phyloP scores from a whole-genome alignment of 345 rosid genomes.

The Camelina laxa region DNA sequence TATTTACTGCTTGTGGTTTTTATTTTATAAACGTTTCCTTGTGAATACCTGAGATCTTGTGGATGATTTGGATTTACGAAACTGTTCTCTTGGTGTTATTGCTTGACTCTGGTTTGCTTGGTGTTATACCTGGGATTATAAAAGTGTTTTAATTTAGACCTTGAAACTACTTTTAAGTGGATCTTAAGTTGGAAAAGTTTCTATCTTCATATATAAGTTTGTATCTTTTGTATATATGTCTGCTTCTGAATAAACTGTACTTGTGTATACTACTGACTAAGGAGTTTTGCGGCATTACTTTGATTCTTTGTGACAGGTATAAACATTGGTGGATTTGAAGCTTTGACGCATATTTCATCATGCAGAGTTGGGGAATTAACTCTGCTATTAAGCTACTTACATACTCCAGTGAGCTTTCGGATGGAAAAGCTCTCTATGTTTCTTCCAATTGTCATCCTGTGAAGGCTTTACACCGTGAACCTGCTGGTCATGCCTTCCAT shows the following conservation, averaged over 20 bases:
- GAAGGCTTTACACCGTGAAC: constrained; percentile 76
- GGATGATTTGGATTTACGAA: background rate
- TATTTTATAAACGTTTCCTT: background rate
- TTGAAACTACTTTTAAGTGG: background rate
- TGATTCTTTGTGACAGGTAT: constrained; percentile 28
- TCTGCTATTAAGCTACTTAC: constrained; percentile 57
- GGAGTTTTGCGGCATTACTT: background rate
- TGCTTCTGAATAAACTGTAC: background rate
- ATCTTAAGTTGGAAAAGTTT: background rate
- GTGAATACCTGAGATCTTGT: background rate
- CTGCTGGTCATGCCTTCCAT: constrained; percentile 94
- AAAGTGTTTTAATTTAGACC: background rate
- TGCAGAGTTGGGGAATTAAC: constrained; percentile 50
- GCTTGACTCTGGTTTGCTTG: constrained; percentile 1
- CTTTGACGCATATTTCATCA: background rate
- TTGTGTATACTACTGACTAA: constrained; percentile 11
- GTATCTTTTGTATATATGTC: background rate
- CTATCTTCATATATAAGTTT: background rate
- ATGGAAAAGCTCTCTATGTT: constrained; percentile 63
- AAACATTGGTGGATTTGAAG: constrained; percentile 20
- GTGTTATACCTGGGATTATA: background rate
- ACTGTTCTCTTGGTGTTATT: constrained; percentile 13
- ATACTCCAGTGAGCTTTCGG: constrained; percentile 70
- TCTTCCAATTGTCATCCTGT: constrained; percentile 80
- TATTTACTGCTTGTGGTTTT: background rate